Evolutionary conservation across 768 basidiomycete genomes (phyloP).

Genomic region (Sutorius australiensis): DNA sequence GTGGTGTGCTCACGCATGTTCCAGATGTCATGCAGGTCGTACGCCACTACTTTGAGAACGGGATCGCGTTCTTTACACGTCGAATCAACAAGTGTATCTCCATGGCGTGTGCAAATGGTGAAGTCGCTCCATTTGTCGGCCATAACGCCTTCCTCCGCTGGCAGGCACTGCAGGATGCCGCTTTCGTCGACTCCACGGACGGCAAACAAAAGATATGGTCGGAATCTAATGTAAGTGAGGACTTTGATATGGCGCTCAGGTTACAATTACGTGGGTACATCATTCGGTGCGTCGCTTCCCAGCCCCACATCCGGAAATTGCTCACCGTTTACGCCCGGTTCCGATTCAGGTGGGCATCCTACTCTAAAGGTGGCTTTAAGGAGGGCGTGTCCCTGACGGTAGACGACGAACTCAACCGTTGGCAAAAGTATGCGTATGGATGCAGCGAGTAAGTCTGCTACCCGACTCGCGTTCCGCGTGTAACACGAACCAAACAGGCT

Average conservation of each 20-base stretch:
- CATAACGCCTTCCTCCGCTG: conserved; percentile 90
- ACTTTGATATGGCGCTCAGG: conserved; percentile 64
- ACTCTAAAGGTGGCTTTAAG: conserved; percentile 81
- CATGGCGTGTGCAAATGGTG: conserved; percentile 76
- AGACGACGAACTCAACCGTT: conserved; percentile 87
- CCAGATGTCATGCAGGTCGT: conserved; percentile 88
- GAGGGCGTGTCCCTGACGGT: conserved; percentile 88
- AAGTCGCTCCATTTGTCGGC: conserved; percentile 75
- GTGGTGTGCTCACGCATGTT: conserved; percentile 2
- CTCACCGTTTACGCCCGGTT: background rate
- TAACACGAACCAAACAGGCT: conserved; percentile 44
- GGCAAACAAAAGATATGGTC: conserved; percentile 73
- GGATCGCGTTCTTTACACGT: conserved; percentile 82
- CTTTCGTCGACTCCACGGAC: conserved; percentile 52
- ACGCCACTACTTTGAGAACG: conserved; percentile 87
- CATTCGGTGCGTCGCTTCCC: conserved; percentile 43
- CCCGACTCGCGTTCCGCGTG: background rate
- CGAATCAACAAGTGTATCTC: conserved; percentile 83
- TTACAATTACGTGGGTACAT: conserved; percentile 65
- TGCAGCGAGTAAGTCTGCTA: conserved; percentile 43
- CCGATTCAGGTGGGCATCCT: conserved; percentile 64
- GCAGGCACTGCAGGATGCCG: conserved; percentile 84
- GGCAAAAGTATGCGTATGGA: conserved; percentile 89
- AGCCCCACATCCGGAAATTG: background rate
- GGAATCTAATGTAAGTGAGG: conserved; percentile 62